A percentile compares a stretch with the other conserved stretches of the same genome.
Conservation (phyloP, 352 stramenopile genomes). For the Peronospora destructor region DNA sequence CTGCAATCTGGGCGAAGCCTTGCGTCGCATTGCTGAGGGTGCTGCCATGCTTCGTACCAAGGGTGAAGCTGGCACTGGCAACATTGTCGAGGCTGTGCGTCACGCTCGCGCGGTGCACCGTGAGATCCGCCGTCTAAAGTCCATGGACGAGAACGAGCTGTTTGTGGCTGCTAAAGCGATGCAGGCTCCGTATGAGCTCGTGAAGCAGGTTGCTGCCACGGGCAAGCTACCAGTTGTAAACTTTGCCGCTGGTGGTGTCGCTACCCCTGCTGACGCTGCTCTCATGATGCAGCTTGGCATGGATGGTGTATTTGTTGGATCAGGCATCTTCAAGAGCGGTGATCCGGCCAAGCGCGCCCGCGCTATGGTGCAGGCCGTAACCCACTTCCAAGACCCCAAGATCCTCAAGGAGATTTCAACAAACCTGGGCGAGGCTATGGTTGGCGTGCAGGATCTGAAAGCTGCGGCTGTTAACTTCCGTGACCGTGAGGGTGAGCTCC, state of each 20-base stretch:
- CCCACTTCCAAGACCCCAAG: constrained; percentile 96
- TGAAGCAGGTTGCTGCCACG: constrained; percentile 89
- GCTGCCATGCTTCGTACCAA: constrained; percentile 97
- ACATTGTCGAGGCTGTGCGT: constrained; percentile 96
- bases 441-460: constrained; percentile 96
- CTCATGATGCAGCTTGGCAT: constrained; percentile 99
- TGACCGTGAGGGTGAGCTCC: constrained; percentile 90
- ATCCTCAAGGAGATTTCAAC: constrained; percentile 95
- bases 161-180: constrained; percentile 96
- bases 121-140: constrained; percentile 87
- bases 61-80: constrained; percentile 96
- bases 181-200: constrained; percentile 90
- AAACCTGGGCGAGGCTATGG: constrained; percentile 94
- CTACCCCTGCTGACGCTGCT: constrained; percentile 94
- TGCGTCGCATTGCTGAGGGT: constrained; percentile 92
- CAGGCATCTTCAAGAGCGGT: constrained; percentile 96
- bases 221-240: constrained; percentile 95
- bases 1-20: constrained; percentile 95
- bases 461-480: constrained; percentile 94
- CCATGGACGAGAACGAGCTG: constrained; percentile 95
- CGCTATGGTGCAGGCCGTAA: constrained; percentile 95
- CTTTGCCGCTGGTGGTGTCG: constrained; percentile 97
- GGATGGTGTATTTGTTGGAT: constrained; percentile 98
- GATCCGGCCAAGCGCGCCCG: constrained; percentile 91
- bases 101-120: constrained; percentile 90